These are phyloP conservation scores for Dillenia turbinata DNA, from an alignment of 164 flowering plant species.

Conservation along the genomic window DNA sequence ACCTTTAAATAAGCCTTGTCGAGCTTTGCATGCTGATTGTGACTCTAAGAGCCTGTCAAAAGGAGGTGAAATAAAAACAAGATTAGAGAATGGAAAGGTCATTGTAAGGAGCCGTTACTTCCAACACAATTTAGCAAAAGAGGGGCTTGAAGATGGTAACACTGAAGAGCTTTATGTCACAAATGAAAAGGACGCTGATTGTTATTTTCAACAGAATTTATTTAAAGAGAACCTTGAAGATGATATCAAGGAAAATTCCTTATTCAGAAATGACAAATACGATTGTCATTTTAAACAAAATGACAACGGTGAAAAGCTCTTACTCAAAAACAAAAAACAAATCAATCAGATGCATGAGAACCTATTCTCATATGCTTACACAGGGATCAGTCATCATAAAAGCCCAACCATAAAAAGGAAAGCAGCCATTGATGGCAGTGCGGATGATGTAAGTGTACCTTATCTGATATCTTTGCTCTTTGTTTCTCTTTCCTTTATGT, in stretches of 20 bases:
- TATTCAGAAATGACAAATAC: too few species aligned
- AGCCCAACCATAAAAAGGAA: constrained; percentile 34
- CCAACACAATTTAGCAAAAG: constrained; percentile 27
- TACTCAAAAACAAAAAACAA: too few species aligned
- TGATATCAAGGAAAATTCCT: background rate
- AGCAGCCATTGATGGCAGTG: constrained; percentile 12
- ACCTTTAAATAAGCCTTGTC: constrained; percentile 35
- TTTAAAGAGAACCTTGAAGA: constrained; percentile 12
- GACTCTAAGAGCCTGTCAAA: constrained; percentile 14
- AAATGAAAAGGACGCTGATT: constrained; percentile 5
- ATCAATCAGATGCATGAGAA: too few species aligned
- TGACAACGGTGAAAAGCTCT: too few species aligned
- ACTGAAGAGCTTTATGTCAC: constrained; percentile 18
- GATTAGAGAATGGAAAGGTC: constrained; percentile 25
- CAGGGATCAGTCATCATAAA: too few species aligned
- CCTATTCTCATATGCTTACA: too few species aligned
- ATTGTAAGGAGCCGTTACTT: constrained; percentile 59
- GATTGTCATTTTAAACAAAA: too few species aligned
- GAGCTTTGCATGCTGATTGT: constrained; percentile 27
- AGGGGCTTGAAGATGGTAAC: constrained; percentile 21
- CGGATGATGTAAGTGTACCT: constrained; percentile 25
- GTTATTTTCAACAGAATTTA: constrained; percentile 9
- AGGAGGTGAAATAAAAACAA: constrained; percentile 23
- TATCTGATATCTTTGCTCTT: constrained; percentile 3
- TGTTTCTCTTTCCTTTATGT: background rate